Percentiles rank a stretch among this genome's conserved stretches.
phyloP scores from a whole-genome alignment of 306 rosid species.

The Ammopiptanthus mongolicus region DNA sequence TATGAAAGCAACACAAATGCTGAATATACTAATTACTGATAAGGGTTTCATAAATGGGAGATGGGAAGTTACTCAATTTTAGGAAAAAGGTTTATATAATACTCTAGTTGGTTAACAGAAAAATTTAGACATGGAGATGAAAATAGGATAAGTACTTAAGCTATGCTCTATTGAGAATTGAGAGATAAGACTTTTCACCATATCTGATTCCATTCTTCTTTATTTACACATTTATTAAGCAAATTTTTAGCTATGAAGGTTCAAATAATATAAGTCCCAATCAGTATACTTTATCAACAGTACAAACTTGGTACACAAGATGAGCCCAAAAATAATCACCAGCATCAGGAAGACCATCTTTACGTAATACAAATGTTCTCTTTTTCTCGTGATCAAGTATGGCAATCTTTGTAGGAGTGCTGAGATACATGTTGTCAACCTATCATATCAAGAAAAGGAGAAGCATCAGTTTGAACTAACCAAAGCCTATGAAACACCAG shows the following conservation, averaged over 20 bases:
- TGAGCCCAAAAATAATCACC: slow-evolving; percentile 36
- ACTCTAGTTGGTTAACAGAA: background rate
- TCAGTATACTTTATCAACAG: background rate
- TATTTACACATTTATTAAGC: background rate
- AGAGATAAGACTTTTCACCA: background rate
- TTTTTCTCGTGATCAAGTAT: slow-evolving; percentile 79
- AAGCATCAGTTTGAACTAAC: slow-evolving; percentile 5
- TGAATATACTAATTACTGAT: background rate
- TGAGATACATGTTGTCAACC: slow-evolving; percentile 78
- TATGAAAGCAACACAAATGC: background rate
- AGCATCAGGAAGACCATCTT: slow-evolving; percentile 92
- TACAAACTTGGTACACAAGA: background rate
- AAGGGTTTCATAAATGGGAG: background rate
- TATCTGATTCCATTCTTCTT: background rate
- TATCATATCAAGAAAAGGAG: slow-evolving; percentile 18
- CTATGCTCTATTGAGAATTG: background rate
- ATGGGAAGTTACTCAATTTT: background rate
- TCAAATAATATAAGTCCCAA: background rate
- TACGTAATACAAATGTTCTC: slow-evolving; percentile 73
- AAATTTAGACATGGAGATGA: background rate
- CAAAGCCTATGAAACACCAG: slow-evolving; percentile 7
- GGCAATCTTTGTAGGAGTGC: slow-evolving; percentile 82
- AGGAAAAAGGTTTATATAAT: background rate
- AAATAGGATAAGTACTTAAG: background rate
- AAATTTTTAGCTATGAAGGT: background rate